These are phyloP conservation scores for Tilletia setariae DNA, from an alignment of 1,284 basidiomycete species.

Conservation along the genomic window DNA sequence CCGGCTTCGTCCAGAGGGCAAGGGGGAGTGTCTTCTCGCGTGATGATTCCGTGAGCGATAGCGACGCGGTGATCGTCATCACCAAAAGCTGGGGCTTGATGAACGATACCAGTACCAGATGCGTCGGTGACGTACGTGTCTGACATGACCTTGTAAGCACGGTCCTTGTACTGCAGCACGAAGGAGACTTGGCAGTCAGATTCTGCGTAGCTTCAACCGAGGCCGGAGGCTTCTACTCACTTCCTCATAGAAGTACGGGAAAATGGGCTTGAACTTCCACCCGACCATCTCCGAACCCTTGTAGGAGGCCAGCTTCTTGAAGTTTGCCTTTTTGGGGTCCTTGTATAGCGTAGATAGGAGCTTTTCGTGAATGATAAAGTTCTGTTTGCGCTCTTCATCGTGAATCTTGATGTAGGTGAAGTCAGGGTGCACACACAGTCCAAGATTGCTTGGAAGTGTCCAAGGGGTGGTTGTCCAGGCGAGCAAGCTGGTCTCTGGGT, in stretches of 20 bases:
- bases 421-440: constrained; percentile 91
- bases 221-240: neutral
- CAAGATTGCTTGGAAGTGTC: constrained; percentile 95
- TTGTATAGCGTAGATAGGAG: constrained; percentile 90
- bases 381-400: constrained; percentile 79
- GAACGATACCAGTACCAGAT: constrained; percentile 96
- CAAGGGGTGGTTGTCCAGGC: constrained; percentile 99
- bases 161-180: constrained; percentile 75
- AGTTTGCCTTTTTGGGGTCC: constrained; percentile 95
- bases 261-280: constrained; percentile 92
- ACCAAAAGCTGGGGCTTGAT: constrained; percentile 97
- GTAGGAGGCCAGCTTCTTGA: constrained; percentile 78
- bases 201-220: no score
- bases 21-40: constrained; percentile 84
- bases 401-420: constrained; percentile 96
- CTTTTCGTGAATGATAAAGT: constrained; percentile 88
- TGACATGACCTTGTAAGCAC: constrained; percentile 81
- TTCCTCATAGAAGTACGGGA: constrained; percentile 86
- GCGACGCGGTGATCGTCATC: constrained; percentile 97
- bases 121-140: constrained; percentile 92
- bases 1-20: constrained; percentile 91
- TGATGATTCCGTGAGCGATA: constrained; percentile 75
- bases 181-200: no score
- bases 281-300: constrained; percentile 89
- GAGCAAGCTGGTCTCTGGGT: constrained; percentile 81